Base-by-base conservation (phyloP, 2,329 filamentous ascomycete species). In the Diaporthe humulicola region DNA sequence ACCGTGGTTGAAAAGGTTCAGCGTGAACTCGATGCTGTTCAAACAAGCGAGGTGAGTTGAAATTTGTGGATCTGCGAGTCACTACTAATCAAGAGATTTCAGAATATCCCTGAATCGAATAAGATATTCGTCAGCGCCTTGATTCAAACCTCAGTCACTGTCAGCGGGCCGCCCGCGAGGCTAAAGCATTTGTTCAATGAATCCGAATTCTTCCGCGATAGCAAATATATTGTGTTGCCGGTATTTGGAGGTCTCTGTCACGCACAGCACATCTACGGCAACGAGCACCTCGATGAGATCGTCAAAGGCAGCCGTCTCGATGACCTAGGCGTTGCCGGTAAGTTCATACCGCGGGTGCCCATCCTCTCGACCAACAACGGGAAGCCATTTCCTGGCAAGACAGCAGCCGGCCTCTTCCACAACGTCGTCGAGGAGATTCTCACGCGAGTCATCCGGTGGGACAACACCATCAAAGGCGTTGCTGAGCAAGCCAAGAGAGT, bases 141-240 rank as follows among this genome's bases (percentile, higher is more conserved):
- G 3, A 80, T 77, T 61, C 45, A 72, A 6, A 80, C 77, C 8
- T 84, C 81, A 0, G 81, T 85, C 4, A 86, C 81, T 1, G 76
- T 86, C 40, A 86, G 83, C 45, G 85, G 85, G 0, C 83, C 89
- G 36, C 85, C 87, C 17, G 87, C 88, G 19, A 88, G 83, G 3
- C 85, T 4, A 83, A 81, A 82, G 61, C 71, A 73, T 1, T 17
- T 80, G 10, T 81, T 86, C 54, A 78, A 74, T 25, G 73, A 75
- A 2, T 76, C 79, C 1, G 78, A 82, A 30, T 81, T 81, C 54
- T 80, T 83, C 52, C 80, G 81, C 2, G 78, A 82, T 69, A 69
- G 75, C 33, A 83, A 81, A 40, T 78, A 58, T 36, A 72, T 83
- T 9, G 64, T 79, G 1, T 72, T 87, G 14, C 83, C 84, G 3